Evolutionary conservation across 2,329 filamentous ascomycete species (phyloP).

Genomic region (Escovopsis sp.): DNA sequence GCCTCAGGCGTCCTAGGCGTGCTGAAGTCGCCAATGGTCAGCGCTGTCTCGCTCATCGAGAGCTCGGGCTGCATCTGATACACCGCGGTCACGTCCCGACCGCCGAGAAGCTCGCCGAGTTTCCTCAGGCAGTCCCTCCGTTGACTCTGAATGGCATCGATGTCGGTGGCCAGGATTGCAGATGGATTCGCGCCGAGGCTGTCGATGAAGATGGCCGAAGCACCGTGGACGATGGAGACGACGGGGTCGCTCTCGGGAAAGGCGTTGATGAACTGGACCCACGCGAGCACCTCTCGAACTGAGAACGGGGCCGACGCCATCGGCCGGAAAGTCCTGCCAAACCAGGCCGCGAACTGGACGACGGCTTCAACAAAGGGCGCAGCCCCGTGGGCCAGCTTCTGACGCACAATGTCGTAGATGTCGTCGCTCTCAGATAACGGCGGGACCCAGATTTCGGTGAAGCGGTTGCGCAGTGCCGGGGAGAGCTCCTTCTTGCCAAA

Average conservation of each 20-base stretch:
- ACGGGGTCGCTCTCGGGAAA: constrained; percentile 31
- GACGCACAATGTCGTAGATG: constrained; percentile 68
- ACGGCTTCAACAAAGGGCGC: constrained; percentile 50
- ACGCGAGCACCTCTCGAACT: constrained; percentile 80
- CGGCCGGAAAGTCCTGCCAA: constrained; percentile 66
- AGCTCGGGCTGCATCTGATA: constrained; percentile 53
- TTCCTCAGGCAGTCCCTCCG: constrained; percentile 57
- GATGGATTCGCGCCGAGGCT: constrained; percentile 91
- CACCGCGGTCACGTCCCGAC: constrained; percentile 43
- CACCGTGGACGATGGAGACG: constrained; percentile 57
- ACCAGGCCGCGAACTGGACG: constrained; percentile 85
- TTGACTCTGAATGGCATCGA: constrained; percentile 54
- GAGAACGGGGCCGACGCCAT: constrained; percentile 65
- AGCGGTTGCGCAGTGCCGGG: constrained; percentile 83
- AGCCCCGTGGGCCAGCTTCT: constrained; percentile 48
- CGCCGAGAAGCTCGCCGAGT: constrained; percentile 50
- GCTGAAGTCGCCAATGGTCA: constrained; percentile 63
- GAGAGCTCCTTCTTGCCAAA: constrained; percentile 97
- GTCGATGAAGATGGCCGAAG: constrained; percentile 90
- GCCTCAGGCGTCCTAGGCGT: constrained; percentile 36
- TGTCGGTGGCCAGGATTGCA: constrained; percentile 60
- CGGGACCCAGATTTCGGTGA: constrained; percentile 98
- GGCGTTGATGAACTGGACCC: constrained; percentile 83
- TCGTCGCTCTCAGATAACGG: constrained; percentile 73
- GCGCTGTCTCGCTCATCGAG: constrained; percentile 26